Conservation (phyloP, 345 rosid genomes). For the Laguncularia racemosa region DNA sequence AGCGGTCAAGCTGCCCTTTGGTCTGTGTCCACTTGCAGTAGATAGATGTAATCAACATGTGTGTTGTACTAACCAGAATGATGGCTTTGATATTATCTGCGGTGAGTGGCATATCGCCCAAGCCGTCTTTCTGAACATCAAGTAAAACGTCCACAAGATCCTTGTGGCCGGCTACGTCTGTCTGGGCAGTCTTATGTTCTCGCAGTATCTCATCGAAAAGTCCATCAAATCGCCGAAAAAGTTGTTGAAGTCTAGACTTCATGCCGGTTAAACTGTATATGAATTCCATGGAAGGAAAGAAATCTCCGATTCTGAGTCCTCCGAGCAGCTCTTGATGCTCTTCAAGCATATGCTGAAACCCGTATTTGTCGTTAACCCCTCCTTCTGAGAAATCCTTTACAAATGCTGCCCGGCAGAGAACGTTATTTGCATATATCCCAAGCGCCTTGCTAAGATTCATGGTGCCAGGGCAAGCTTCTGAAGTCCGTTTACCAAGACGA, state of each 20-base stretch:
- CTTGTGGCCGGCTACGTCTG: constrained; percentile 11
- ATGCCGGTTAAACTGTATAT: constrained; percentile 28
- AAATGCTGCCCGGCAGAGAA: constrained; percentile 26
- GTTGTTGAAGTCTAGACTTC: constrained; percentile 20
- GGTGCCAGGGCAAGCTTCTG: constrained; percentile 14
- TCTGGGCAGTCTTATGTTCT: constrained; percentile 19
- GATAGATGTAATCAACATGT: too few species aligned
- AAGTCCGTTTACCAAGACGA: constrained; percentile 20
- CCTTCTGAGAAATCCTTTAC: constrained; percentile 23
- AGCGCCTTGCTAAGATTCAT: constrained; percentile 22
- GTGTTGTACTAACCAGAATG: constrained; percentile 27
- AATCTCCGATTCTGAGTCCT: constrained; percentile 26
- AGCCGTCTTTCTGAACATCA: constrained; percentile 15
- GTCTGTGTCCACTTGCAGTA: too few species aligned
- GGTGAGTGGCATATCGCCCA: constrained; percentile 25
- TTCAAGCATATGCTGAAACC: constrained; percentile 41
- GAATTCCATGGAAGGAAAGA: constrained; percentile 37
- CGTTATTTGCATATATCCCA: constrained; percentile 21
- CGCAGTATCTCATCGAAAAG: constrained; percentile 24
- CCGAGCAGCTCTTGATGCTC: constrained; percentile 32
- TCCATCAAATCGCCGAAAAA: constrained; percentile 20
- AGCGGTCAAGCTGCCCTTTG: too few species aligned
- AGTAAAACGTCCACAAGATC: constrained; percentile 33
- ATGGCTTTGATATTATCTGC: constrained; percentile 33
- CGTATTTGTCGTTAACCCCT: constrained; percentile 27